phyloP scores from a whole-genome alignment of 2,329 filamentous ascomycete genomes.

The Diaporthe ilicicola region DNA sequence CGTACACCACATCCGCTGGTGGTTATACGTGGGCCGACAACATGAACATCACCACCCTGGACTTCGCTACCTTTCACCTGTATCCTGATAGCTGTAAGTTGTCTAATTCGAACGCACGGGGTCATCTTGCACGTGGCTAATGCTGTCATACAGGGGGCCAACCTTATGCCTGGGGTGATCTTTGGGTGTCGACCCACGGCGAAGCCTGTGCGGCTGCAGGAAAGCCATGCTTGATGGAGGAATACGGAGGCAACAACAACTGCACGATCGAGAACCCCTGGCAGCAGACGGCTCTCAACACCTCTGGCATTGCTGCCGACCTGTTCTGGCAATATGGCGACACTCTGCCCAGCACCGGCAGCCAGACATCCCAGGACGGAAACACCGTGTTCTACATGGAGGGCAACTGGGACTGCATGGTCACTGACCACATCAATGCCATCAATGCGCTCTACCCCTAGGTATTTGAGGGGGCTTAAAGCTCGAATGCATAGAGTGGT shows the following conservation, averaged over 20 bases:
- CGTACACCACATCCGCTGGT: constrained; percentile 56
- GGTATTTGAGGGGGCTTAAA: background rate
- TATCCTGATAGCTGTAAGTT: constrained; percentile 47
- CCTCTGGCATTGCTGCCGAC: constrained; percentile 34
- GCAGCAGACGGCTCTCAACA: constrained; percentile 34
- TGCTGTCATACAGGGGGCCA: constrained; percentile 24
- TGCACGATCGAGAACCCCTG: constrained; percentile 35
- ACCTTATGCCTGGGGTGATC: constrained; percentile 32
- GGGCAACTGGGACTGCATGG: constrained; percentile 36
- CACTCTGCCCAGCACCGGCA: constrained; percentile 31
- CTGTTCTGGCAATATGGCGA: constrained; percentile 37
- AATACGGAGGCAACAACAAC: constrained; percentile 33
- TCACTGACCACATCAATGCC: constrained; percentile 32
- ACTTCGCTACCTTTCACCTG: constrained; percentile 62
- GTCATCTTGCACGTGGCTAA: background rate
- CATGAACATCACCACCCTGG: constrained; percentile 60
- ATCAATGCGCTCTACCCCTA: constrained; percentile 32
- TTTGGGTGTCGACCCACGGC: constrained; percentile 35
- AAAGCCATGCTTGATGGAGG: constrained; percentile 36
- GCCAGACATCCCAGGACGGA: constrained; percentile 34
- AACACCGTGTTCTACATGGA: constrained; percentile 34
- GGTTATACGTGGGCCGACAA: constrained; percentile 61
- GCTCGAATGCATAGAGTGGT: background rate
- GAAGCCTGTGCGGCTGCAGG: constrained; percentile 32
- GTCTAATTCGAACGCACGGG: no score